These are phyloP conservation scores for Aspergillus candidus DNA, from an alignment of 2,329 filamentous ascomycete genomes.

Conservation along the genomic window DNA sequence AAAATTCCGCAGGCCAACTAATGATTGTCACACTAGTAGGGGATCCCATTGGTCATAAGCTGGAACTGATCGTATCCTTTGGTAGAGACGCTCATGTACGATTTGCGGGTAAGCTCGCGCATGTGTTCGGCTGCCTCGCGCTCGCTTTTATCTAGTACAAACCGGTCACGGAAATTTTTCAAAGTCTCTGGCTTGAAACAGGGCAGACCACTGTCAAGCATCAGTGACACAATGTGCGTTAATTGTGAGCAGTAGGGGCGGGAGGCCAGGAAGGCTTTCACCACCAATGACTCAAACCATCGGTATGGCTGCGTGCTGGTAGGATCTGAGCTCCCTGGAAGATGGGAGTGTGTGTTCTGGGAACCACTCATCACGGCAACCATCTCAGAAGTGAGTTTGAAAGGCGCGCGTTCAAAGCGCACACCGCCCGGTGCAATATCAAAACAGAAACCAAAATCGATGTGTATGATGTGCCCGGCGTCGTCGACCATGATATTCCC, in stretches of 20 bases:
- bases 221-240: constrained; percentile 80
- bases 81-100: constrained; percentile 83
- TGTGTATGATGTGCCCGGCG: constrained; percentile 93
- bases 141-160: constrained; percentile 87
- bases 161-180: constrained; percentile 83
- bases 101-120: constrained; percentile 81
- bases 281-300: constrained; percentile 92
- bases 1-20: neutral
- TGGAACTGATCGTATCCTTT: constrained; percentile 98
- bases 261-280: constrained; percentile 89
- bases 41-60: constrained; percentile 92
- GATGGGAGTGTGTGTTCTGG: constrained; percentile 23
- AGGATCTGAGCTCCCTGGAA: constrained; percentile 25
- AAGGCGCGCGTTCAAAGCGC: constrained; percentile 94
- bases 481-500: constrained; percentile 99
- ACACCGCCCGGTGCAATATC: constrained; percentile 96
- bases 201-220: constrained; percentile 92
- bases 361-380: constrained; percentile 96
- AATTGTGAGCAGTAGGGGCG: constrained; percentile 84
- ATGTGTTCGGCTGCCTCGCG: constrained; percentile 93
- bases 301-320: constrained; percentile 81
- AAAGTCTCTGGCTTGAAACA: constrained; percentile 98
- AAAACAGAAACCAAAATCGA: constrained; percentile 99
- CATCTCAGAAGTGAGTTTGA: constrained; percentile 98
- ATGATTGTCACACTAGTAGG: constrained; percentile 55